Percentiles rank a stretch among this genome's conserved stretches.
Conservation (phyloP, 2,329 filamentous ascomycete genomes). For the Penicillium sp. region DNA sequence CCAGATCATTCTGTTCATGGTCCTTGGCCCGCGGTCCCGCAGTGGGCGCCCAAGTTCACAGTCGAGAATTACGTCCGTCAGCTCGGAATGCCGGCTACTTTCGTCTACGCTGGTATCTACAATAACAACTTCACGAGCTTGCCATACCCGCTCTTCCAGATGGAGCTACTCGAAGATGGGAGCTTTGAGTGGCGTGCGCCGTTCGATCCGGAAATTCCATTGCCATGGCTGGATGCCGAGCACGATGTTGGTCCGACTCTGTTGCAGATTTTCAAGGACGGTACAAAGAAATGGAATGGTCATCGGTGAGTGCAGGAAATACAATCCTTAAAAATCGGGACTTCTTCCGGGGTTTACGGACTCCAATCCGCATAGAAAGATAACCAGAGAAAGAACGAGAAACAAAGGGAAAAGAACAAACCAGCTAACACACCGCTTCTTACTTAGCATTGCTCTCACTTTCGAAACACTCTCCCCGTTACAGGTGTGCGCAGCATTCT, state of each 20-base stretch:
- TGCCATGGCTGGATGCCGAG: slow-evolving; percentile 95
- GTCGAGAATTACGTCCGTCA: slow-evolving; percentile 88
- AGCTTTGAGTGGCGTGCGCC: slow-evolving; percentile 92
- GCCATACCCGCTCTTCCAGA: slow-evolving; percentile 89
- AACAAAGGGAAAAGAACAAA: background rate
- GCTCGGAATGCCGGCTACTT: slow-evolving; percentile 80
- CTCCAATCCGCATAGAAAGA: background rate
- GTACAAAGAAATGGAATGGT: slow-evolving; percentile 76
- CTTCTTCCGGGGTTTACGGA: background rate
- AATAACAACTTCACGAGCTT: slow-evolving; percentile 98
- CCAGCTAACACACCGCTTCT: slow-evolving; percentile 8
- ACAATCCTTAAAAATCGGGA: background rate
- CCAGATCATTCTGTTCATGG: slow-evolving; percentile 85
- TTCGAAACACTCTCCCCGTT: slow-evolving; percentile 83
- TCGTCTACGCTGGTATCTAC: slow-evolving; percentile 95
- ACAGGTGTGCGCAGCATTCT: slow-evolving; percentile 79
- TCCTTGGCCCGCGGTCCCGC: slow-evolving; percentile 77
- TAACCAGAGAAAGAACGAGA: background rate
- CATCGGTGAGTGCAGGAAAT: slow-evolving; percentile 54
- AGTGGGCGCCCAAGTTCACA: slow-evolving; percentile 90
- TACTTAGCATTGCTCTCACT: slow-evolving; percentile 72
- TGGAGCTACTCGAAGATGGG: slow-evolving; percentile 80
- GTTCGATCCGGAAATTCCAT: slow-evolving; percentile 81
- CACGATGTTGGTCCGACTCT: slow-evolving; percentile 93
- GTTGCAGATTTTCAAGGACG: slow-evolving; percentile 93